Evolutionary conservation across 2,329 filamentous ascomycete species (phyloP).

Genomic region (Neurospora sp.): DNA sequence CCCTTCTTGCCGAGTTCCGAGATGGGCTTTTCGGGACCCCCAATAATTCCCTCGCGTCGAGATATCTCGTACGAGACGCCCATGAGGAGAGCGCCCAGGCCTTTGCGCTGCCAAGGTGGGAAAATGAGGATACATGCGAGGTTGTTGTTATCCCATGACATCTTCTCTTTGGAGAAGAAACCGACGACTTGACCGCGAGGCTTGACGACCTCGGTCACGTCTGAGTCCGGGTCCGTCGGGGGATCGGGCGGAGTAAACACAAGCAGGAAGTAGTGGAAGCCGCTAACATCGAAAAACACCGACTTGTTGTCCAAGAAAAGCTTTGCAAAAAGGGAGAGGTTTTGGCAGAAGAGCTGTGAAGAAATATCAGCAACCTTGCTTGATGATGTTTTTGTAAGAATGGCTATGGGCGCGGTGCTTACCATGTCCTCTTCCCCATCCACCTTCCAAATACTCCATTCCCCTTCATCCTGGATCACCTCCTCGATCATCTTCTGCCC

Average conservation of each 20-base stretch:
- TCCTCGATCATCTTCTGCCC: conserved; percentile 31
- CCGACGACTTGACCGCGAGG: conserved; percentile 58
- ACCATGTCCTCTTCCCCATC: conserved; percentile 79
- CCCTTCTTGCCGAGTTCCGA: conserved; percentile 75
- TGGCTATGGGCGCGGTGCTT: conserved; percentile 19
- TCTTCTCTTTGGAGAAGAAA: conserved; percentile 99
- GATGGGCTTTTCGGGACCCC: conserved; percentile 89
- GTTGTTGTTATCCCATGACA: conserved; percentile 98
- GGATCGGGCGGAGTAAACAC: conserved; percentile 54
- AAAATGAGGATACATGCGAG: conserved; percentile 93
- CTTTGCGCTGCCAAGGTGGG: conserved; percentile 88
- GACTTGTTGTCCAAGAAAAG: conserved; percentile 97
- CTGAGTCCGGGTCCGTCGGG: conserved; percentile 4
- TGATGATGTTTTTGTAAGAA: background rate
- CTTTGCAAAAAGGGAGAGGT: conserved; percentile 91
- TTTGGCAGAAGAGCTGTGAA: conserved; percentile 74
- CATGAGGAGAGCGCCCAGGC: conserved; percentile 82
- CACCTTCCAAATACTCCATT: conserved; percentile 84
- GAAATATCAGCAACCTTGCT: background rate
- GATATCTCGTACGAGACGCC: conserved; percentile 90
- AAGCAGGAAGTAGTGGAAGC: conserved; percentile 90
- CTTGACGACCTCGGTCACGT: conserved; percentile 4
- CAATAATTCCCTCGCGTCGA: conserved; percentile 69
- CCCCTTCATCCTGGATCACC: conserved; percentile 49
- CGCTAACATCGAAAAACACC: conserved; percentile 92